Percentiles rank a stretch among this genome's conserved stretches.
Conservation (phyloP, 176 grass and related monocot species). For the Phyllostachys edulis region DNA sequence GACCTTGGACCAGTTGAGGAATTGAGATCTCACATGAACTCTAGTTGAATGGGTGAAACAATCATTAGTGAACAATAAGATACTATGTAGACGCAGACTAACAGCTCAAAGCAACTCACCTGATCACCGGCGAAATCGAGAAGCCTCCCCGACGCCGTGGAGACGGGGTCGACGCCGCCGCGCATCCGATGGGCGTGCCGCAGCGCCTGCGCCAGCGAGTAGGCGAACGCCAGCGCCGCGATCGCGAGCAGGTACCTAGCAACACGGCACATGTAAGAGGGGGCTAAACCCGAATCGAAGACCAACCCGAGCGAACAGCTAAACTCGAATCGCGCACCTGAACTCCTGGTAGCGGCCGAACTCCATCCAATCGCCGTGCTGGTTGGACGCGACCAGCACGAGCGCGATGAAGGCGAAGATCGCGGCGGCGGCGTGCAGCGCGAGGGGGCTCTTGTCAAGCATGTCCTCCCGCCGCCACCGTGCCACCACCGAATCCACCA, state of each 20-base stretch:
- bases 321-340: constrained; percentile 29
- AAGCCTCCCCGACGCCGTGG: constrained; percentile 21
- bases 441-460: constrained; percentile 59
- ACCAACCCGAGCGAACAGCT: not conserved
- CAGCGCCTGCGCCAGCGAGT: constrained; percentile 62
- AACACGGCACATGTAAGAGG: not conserved
- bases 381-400: constrained; percentile 75
- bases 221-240: constrained; percentile 51
- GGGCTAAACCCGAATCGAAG: not conserved
- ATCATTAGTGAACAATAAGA: not conserved
- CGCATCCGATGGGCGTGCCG: constrained; percentile 45
- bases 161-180: constrained; percentile 36
- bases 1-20: constrained; percentile 21
- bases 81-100: not conserved
- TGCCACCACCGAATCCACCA: constrained; percentile 44
- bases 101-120: constrained; percentile 44
- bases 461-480: constrained; percentile 68
- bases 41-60: not conserved
- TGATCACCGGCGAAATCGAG: constrained; percentile 79
- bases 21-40: not conserved
- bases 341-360: constrained; percentile 86
- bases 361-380: constrained; percentile 79
- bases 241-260: constrained; percentile 72
- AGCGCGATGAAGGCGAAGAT: constrained; percentile 70
- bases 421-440: constrained; percentile 57